Base-by-base conservation (phyloP, 192 early-diverging fungal species). In the Diversispora epigaea region DNA sequence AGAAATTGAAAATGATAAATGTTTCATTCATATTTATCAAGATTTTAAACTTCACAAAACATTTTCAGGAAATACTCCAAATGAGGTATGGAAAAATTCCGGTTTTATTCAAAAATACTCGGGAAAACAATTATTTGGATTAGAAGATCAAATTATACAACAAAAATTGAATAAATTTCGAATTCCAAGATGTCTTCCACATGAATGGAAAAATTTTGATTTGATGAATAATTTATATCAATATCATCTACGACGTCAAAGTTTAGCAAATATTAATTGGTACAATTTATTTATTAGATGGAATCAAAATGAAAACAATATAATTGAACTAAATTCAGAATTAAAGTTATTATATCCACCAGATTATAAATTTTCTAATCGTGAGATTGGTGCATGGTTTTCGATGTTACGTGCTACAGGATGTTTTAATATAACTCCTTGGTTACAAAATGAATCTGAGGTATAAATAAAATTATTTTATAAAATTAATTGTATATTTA, bases 51-150 rank as follows among this genome's bases (percentile, higher is more conserved):
- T 62, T 6, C 7, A 41, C 8, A 41, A 32, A 41, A 62, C 60
- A 39, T 41, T 6, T 62, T 8, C 3, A 10, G 60, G 32, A 41
- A 15, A 2, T 39, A 62, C 22, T 14, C 39, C 39, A 8, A 41
- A 62, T 62, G n/a, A 19, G 21, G n/a, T 10, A 21, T 58, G 10
- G n/a, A 19, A 22, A 58, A 58, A n/a, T 58, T 2, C 21, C 3
- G n/a, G n/a, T n/a, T n/a, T 22, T 58, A 58, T n/a, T 58, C n/a
- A 3, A 58, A 58, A 58, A 58, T 4, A 21, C 21, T 58, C 3
- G 21, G n/a, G n/a, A 58, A 58, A 58, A 12, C 56, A 58, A 58
- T 58, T 58, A 58, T 58, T 58, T 58, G 56, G 56, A n/a, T 58
- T 58, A 22, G 56, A 58, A 2, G 56, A 58, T 58, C 56, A n/a